phyloP scores from a whole-genome alignment of 805 yeast genomes.

The Pichia californica region DNA sequence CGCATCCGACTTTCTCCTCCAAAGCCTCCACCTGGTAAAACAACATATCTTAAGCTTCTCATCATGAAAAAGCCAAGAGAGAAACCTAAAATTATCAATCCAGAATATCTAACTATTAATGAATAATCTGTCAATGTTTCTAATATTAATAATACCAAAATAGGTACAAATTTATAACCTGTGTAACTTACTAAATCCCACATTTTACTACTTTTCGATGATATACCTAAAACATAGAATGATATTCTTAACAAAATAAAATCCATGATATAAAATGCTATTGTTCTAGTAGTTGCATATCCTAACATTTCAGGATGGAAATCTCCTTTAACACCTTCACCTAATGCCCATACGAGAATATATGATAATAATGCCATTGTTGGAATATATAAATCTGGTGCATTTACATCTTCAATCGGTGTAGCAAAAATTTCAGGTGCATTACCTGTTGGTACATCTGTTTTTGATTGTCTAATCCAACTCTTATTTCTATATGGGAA shows the following conservation, averaged over 20 bases:
- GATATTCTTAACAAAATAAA: conserved; percentile 71
- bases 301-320: conserved; percentile 94
- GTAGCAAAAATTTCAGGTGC: conserved; percentile 46
- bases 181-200: conserved; percentile 86
- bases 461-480: conserved; percentile 59
- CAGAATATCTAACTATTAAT: conserved; percentile 28
- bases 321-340: conserved; percentile 79
- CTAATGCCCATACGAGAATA: conserved; percentile 72
- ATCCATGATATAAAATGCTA: conserved; percentile 78
- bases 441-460: conserved; percentile 20
- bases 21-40: conserved; percentile 54
- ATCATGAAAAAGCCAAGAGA: conserved; percentile 62
- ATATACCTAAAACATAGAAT: conserved; percentile 69
- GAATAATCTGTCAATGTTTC: conserved; percentile 34
- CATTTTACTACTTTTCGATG: conserved; percentile 44
- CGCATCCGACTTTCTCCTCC: conserved; percentile 64
- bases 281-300: conserved; percentile 74
- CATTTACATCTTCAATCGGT: conserved; percentile 82
- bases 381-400: conserved; percentile 96
- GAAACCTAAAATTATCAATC: conserved; percentile 39
- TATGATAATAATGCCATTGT: conserved; percentile 88
- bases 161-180: conserved; percentile 90
- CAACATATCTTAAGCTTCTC: conserved; percentile 63
- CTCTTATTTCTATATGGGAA: conserved; percentile 82
- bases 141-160: conserved; percentile 49